Evolutionary conservation across 352 stramenopile genomes (phyloP).

Genomic region (Thalassiosira hispida): DNA sequence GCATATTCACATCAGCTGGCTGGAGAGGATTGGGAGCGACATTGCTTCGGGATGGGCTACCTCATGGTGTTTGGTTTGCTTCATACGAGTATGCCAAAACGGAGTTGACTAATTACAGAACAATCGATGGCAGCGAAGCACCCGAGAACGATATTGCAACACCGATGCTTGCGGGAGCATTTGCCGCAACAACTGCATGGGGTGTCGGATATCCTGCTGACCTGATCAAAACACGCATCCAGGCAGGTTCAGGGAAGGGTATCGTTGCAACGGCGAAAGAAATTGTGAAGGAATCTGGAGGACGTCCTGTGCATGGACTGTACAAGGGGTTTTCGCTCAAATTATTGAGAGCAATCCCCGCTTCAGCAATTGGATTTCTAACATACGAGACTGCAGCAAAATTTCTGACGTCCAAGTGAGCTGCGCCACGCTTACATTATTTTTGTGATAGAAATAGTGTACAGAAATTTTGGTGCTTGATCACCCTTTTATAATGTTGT

Average conservation of each 20-base stretch:
- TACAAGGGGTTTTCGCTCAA: conserved; percentile 83
- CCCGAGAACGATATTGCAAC: conserved; percentile 40
- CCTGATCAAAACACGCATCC: conserved; percentile 85
- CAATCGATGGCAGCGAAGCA: background rate
- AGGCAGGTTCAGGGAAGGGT: conserved; percentile 49
- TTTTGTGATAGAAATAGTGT: background rate
- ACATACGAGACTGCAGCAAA: conserved; percentile 74
- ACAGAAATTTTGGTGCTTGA: background rate
- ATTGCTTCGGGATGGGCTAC: conserved; percentile 75
- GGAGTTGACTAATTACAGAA: conserved; percentile 27
- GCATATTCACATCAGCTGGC: conserved; percentile 19
- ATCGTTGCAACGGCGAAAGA: conserved; percentile 59
- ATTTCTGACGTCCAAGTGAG: conserved; percentile 11
- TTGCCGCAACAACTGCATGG: conserved; percentile 79
- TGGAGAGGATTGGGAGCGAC: conserved; percentile 78
- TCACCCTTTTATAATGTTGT: too few relatives aligned
- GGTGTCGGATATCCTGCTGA: conserved; percentile 81
- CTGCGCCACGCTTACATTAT: background rate
- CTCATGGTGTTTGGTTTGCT: conserved; percentile 81
- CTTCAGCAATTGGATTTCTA: conserved; percentile 80
- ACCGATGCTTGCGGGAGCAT: conserved; percentile 68
- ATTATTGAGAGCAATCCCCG: conserved; percentile 68
- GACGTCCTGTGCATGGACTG: conserved; percentile 59
- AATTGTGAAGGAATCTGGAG: conserved; percentile 66
- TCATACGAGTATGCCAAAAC: conserved; percentile 77